Base-by-base conservation (phyloP, 2,329 filamentous ascomycete species). In the Fusarium sp. region DNA sequence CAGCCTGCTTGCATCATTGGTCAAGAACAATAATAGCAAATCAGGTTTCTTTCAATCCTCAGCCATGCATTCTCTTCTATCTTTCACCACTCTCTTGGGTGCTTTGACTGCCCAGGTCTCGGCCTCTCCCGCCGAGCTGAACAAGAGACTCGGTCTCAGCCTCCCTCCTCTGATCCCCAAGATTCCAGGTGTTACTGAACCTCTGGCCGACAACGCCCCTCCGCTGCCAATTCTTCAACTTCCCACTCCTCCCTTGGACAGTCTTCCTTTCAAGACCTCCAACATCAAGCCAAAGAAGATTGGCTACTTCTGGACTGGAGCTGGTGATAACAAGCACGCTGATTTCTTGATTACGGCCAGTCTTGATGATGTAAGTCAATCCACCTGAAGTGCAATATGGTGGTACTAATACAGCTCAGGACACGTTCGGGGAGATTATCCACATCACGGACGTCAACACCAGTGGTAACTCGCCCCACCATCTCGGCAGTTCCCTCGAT, bases 241-340 rank as follows among this genome's bases (percentile, higher is more conserved):
- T 6, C 87, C 87, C 3, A 87, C 84, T n/a, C 87, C 87, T 48
- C 83, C 87, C 0, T 75, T 89, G n/a, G 77, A 80, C 4, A 86
- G 84, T 67, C 82, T 82, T 10, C 83, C 83, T 8, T 88, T 88
- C 62, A 79, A 78, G 13, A 78, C 81, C 4, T 85, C 83, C 72
- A 78, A 85, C 62, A 83, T 89, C 73, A 85, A 84, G 78, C 87
- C 87, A 28, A 89, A 89, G 83, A 89, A 89, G 79, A 86, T 89
- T 73, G 87, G 86, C 0, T 89, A 89, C 76, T 89, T 89, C 78
- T 89, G 86, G 86, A 88, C 86, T 52, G 87, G 83, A 19, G 80
- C 87, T 33, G 87, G 85, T 35, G 86, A 89, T 71, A 89, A 89
- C 71, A 71, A 82, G 46, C 86, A 89, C 76, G 84, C 84, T 73